phyloP scores from a whole-genome alignment of 129 eudicot genomes.

The Rutidosis leptorrhynchoides region DNA sequence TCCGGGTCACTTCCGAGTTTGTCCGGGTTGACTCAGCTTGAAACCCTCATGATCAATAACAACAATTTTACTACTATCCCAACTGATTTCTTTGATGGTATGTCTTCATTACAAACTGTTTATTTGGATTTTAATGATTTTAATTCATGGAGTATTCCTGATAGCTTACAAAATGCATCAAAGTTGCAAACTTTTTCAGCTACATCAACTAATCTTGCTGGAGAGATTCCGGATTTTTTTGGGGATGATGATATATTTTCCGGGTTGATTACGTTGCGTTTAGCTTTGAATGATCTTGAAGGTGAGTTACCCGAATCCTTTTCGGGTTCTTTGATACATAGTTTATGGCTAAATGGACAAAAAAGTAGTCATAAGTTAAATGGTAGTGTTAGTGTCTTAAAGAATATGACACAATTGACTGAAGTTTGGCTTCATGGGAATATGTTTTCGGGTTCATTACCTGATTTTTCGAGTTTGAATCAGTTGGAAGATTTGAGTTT shows the following conservation, averaged over 20 bases:
- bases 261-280: conserved; percentile 31
- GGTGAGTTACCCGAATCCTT: conserved; percentile 73
- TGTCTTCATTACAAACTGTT: conserved; percentile 33
- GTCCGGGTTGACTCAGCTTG: conserved; percentile 47
- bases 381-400: conserved; percentile 60
- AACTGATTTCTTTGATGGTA: conserved; percentile 28
- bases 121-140: conserved; percentile 28
- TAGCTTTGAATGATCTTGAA: conserved; percentile 53
- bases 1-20: conserved; percentile 51
- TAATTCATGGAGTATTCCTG: conserved; percentile 24
- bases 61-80: conserved; percentile 43
- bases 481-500: conserved; percentile 62
- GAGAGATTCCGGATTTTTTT: conserved; percentile 66
- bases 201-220: conserved; percentile 55
- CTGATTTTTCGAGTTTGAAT: conserved; percentile 47
- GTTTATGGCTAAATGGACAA: conserved; percentile 74
- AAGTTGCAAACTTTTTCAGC: conserved; percentile 50
- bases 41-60: conserved; percentile 33
- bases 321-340: conserved; percentile 46
- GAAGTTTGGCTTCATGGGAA: conserved; percentile 95
- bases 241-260: conserved; percentile 50
- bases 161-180: conserved; percentile 18
- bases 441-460: conserved; percentile 76
- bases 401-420: conserved; percentile 64
- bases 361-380: conserved; percentile 43